Evolutionary conservation across 805 yeast species (phyloP).

Genomic region (Spathaspora arborariae): DNA sequence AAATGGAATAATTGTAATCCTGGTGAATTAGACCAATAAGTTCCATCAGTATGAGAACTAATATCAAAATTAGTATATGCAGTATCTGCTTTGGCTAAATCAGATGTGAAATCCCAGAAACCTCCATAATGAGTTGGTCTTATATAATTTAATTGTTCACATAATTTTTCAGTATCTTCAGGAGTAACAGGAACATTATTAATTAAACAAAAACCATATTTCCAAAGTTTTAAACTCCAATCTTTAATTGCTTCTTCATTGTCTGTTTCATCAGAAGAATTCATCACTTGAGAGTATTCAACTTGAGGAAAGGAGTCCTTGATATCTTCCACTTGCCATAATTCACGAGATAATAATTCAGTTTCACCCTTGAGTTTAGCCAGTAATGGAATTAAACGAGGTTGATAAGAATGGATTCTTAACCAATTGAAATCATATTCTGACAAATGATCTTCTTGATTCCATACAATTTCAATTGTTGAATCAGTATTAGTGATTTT

Average conservation of each 20-base stretch:
- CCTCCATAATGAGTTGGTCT: slow-evolving; percentile 77
- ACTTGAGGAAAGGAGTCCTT: slow-evolving; percentile 43
- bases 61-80: slow-evolving; percentile 69
- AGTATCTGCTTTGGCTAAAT: slow-evolving; percentile 62
- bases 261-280: slow-evolving; percentile 18
- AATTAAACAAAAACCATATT: slow-evolving; percentile 59
- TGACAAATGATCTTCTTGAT: slow-evolving; percentile 35
- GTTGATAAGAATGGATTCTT: slow-evolving; percentile 48
- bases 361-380: slow-evolving; percentile 24
- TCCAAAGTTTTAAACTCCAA: slow-evolving; percentile 52
- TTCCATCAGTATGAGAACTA: slow-evolving; percentile 67
- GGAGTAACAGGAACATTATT: slow-evolving; percentile 59
- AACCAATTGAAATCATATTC: slow-evolving; percentile 41
- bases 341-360: slow-evolving; percentile 24
- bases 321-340: slow-evolving; percentile 46
- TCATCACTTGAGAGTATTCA: slow-evolving; percentile 45
- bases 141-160: slow-evolving; percentile 55
- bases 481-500: slow-evolving; percentile 5
- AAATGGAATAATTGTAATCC: slow-evolving; percentile 68
- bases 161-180: slow-evolving; percentile 53
- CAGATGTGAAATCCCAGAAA: slow-evolving; percentile 75
- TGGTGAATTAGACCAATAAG: slow-evolving; percentile 72
- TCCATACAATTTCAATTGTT: slow-evolving; percentile 32
- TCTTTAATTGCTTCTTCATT: slow-evolving; percentile 45
- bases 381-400: slow-evolving; percentile 35